Percentiles rank a stretch among this genome's conserved stretches.
phyloP scores from a whole-genome alignment of 768 basidiomycete species.

The Leucogyrophana mollusca region DNA sequence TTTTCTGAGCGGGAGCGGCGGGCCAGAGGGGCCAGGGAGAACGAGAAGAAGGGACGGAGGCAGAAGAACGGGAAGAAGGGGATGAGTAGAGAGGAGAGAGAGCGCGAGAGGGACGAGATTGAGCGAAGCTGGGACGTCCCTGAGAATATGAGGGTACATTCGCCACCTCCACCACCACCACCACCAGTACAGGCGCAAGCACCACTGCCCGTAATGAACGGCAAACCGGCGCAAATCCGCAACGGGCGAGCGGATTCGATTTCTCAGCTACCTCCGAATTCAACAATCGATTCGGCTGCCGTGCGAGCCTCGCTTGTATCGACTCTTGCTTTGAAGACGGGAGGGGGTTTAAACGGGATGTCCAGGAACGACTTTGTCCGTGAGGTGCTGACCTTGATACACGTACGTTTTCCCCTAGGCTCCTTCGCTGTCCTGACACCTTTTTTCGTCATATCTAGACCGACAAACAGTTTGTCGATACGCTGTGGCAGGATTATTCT shows the following conservation, averaged over 20 bases:
- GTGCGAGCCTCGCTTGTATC: slow-evolving; percentile 22
- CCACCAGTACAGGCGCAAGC: neutral
- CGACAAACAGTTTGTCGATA: slow-evolving; percentile 64
- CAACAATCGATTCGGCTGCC: slow-evolving; percentile 16
- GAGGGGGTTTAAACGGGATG: slow-evolving; percentile 21
- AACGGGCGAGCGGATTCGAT: slow-evolving; percentile 4
- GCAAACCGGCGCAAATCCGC: slow-evolving; percentile 17
- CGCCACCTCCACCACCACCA: slow-evolving; percentile 13
- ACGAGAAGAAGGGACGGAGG: slow-evolving; percentile 21
- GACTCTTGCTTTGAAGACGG: slow-evolving; percentile 19
- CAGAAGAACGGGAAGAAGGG: slow-evolving; percentile 26
- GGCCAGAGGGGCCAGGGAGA: slow-evolving; percentile 23
- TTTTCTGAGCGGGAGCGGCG: slow-evolving; percentile 41
- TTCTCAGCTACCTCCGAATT: slow-evolving; percentile 6
- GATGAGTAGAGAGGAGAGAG: slow-evolving; percentile 34
- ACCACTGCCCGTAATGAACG: slow-evolving; percentile 18
- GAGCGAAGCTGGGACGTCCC: slow-evolving; percentile 66
- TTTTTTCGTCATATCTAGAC: slow-evolving; percentile 38
- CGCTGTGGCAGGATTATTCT: slow-evolving; percentile 54
- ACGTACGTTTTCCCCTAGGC: slow-evolving; percentile 56
- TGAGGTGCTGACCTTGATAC: slow-evolving; percentile 59
- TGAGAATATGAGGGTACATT: slow-evolving; percentile 16
- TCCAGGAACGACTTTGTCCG: slow-evolving; percentile 58
- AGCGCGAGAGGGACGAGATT: slow-evolving; percentile 45
- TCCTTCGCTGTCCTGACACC: neutral